These are phyloP conservation scores for Globisporangium carolinianum DNA, from an alignment of 352 stramenopile species.

Conservation along the genomic window DNA sequence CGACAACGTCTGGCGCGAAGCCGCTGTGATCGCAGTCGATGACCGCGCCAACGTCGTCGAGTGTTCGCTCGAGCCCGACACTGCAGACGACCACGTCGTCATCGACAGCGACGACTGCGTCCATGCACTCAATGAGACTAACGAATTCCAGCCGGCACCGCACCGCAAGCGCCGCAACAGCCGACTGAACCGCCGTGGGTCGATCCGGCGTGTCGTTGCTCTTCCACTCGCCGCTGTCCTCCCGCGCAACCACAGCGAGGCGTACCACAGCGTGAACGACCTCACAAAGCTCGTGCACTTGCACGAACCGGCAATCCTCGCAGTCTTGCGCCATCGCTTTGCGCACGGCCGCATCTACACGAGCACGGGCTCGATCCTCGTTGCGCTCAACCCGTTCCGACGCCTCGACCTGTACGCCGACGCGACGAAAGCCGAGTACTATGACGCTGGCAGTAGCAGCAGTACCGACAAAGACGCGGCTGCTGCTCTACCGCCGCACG, in stretches of 20 bases:
- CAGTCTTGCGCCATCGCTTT: conserved; percentile 78
- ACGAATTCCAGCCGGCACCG: conserved; percentile 30
- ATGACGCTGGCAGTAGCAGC: conserved; percentile 27
- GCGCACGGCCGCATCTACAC: conserved; percentile 87
- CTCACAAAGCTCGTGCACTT: conserved; percentile 88
- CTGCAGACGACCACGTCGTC: conserved; percentile 25
- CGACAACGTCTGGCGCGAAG: conserved; percentile 61
- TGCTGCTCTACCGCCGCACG: conserved; percentile 66
- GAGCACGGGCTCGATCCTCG: conserved; percentile 77
- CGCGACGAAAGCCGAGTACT: conserved; percentile 63
- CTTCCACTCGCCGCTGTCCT: conserved; percentile 41
- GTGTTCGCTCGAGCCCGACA: conserved; percentile 48
- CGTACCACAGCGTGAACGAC: conserved; percentile 76
- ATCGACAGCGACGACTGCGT: conserved; percentile 17
- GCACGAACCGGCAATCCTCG: conserved; percentile 87
- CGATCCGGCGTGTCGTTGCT: conserved; percentile 25
- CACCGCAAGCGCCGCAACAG: conserved; percentile 39
- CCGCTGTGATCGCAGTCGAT: conserved; percentile 48
- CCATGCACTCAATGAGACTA: conserved; percentile 19
- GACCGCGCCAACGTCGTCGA: conserved; percentile 32
- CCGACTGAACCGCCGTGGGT: conserved; percentile 24
- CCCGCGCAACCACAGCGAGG: conserved; percentile 45
- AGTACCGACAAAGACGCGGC: conserved; percentile 32
- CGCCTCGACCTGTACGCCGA: conserved; percentile 66
- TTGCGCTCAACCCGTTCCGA: conserved; percentile 83